Evolutionary conservation across 202 grass and related monocot genomes (phyloP).

Genomic region (Setaria italica): DNA sequence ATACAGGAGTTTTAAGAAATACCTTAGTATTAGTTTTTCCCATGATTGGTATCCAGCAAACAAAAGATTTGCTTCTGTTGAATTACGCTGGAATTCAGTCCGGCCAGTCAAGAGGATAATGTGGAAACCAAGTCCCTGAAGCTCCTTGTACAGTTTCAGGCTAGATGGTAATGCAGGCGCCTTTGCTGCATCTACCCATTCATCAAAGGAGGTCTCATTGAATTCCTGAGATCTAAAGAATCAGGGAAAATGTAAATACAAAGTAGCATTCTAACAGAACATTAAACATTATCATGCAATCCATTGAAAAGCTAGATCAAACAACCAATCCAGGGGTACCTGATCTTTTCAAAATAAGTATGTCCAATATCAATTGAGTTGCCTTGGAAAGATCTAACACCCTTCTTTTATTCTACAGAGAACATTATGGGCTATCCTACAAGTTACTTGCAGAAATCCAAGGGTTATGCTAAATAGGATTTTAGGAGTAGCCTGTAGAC

Average conservation of each 20-base stretch:
- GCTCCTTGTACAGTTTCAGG: slow-evolving; percentile 75
- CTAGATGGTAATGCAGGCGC: slow-evolving; percentile 80
- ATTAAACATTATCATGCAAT: background rate
- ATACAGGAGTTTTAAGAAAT: slow-evolving; percentile 28
- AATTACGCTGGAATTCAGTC: slow-evolving; percentile 68
- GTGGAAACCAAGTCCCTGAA: slow-evolving; percentile 74
- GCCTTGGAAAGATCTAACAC: background rate
- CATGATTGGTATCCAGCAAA: slow-evolving; percentile 78
- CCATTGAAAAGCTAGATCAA: background rate
- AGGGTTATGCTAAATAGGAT: background rate
- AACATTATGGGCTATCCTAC: background rate
- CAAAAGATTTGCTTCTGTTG: slow-evolving; percentile 68
- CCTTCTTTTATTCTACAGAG: background rate
- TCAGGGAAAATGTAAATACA: slow-evolving; percentile 33
- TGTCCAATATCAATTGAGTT: slow-evolving; percentile 1
- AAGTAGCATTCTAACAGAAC: background rate
- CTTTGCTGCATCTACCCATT: slow-evolving; percentile 64
- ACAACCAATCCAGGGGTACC: background rate
- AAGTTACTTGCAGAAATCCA: slow-evolving; percentile 4
- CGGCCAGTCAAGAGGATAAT: slow-evolving; percentile 86
- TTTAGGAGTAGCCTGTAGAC: background rate
- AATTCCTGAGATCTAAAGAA: slow-evolving; percentile 54
- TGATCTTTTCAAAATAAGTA: background rate
- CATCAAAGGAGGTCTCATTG: slow-evolving; percentile 79
- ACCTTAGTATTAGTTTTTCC: slow-evolving; percentile 83